These are phyloP conservation scores for Fagopyrum tataricum DNA, from an alignment of 148 eudicot genomes.

Conservation along the genomic window DNA sequence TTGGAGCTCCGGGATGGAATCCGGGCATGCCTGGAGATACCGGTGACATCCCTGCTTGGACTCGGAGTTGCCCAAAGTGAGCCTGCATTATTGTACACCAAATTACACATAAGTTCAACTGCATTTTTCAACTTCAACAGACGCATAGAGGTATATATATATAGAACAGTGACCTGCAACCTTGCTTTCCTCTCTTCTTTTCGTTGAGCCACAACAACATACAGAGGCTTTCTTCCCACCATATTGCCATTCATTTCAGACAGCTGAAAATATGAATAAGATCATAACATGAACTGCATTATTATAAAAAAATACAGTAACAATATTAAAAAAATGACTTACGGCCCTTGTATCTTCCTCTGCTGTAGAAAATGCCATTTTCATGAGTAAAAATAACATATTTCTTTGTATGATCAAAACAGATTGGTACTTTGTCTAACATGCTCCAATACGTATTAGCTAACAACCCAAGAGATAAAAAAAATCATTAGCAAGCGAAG, in stretches of 20 bases:
- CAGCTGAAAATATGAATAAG: constrained; percentile 12
- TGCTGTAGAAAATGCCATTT: constrained; percentile 48
- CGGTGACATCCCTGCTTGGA: constrained; percentile 30
- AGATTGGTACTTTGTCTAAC: too few relatives aligned
- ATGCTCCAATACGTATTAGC: too few relatives aligned
- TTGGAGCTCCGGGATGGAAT: constrained; percentile 31
- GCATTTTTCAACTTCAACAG: too few relatives aligned
- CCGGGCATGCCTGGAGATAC: constrained; percentile 32
- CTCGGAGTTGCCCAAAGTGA: constrained; percentile 39
- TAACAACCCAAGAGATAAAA: too few relatives aligned
- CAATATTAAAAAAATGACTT: constrained; percentile 12
- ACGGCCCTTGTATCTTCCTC: constrained; percentile 65
- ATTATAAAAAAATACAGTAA: neutral
- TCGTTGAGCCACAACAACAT: constrained; percentile 44
- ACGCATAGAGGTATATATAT: too few relatives aligned
- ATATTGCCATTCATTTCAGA: constrained; percentile 48
- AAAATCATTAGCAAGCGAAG: too few relatives aligned
- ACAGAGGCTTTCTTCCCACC: constrained; percentile 40
- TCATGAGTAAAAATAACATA: too few relatives aligned
- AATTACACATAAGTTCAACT: too few relatives aligned
- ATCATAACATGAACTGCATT: neutral
- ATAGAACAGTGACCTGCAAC: constrained; percentile 31
- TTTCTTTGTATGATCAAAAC: too few relatives aligned
- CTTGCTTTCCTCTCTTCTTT: constrained; percentile 41
- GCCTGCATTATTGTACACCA: constrained; percentile 27